phyloP scores from a whole-genome alignment of 768 basidiomycete species.

The Floccularia luteovirens region DNA sequence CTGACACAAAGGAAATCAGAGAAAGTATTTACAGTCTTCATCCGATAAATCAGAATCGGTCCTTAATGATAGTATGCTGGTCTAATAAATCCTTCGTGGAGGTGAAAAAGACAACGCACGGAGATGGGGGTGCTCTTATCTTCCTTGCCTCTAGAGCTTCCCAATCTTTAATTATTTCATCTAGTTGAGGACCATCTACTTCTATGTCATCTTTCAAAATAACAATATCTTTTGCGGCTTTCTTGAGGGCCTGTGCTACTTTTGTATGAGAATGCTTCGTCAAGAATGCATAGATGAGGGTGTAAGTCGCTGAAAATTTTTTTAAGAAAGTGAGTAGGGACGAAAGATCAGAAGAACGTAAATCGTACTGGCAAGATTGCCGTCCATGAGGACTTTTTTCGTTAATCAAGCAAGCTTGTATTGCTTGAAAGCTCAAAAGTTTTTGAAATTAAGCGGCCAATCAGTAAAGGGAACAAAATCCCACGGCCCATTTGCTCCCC shows the following conservation, averaged over 20 bases:
- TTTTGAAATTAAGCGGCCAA: neutral
- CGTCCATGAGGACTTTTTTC: constrained; percentile 30
- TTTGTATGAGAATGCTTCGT: constrained; percentile 56
- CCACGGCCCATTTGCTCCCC: constrained; percentile 21
- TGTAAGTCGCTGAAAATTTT: constrained; percentile 54
- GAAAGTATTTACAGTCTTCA: constrained; percentile 10
- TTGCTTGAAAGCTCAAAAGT: neutral
- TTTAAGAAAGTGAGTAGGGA: constrained; percentile 5
- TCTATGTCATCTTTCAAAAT: constrained; percentile 48
- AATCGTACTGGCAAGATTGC: constrained; percentile 43
- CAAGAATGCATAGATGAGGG: constrained; percentile 70
- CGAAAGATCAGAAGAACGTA: neutral
- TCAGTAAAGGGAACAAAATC: constrained; percentile 16
- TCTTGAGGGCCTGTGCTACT: constrained; percentile 68
- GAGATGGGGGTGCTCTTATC: constrained; percentile 9
- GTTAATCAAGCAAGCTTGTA: neutral
- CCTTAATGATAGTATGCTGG: constrained; percentile 1
- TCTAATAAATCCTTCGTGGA: neutral
- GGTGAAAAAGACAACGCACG: constrained; percentile 10
- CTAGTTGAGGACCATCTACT: constrained; percentile 45
- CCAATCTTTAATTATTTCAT: constrained; percentile 64
- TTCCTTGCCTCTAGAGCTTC: constrained; percentile 25
- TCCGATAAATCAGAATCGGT: constrained; percentile 10
- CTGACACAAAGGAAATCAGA: neutral
- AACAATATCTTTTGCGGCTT: constrained; percentile 58